These are phyloP conservation scores for Yueomyces sp. DNA, from an alignment of 805 yeast genomes.

Conservation along the genomic window DNA sequence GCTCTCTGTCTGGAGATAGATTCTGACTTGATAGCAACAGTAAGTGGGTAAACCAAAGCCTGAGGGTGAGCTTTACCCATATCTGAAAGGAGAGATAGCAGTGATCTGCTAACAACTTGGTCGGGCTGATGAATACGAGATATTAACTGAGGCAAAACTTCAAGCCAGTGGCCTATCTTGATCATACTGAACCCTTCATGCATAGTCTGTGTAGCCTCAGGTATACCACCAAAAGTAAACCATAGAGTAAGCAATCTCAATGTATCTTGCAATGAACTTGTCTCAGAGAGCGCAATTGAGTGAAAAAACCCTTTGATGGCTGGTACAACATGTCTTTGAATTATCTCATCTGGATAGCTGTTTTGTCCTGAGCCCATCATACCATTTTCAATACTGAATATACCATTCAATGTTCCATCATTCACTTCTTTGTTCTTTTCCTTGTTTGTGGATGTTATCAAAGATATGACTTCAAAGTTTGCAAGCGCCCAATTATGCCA, in stretches of 20 bases:
- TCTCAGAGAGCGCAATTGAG: constrained; percentile 74
- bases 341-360: constrained; percentile 35
- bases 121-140: constrained; percentile 95
- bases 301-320: constrained; percentile 94
- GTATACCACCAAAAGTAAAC: constrained; percentile 91
- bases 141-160: constrained; percentile 88
- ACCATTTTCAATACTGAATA: constrained; percentile 11
- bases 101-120: constrained; percentile 64
- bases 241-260: constrained; percentile 80
- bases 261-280: constrained; percentile 87
- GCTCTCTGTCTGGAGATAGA: constrained; percentile 82
- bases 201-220: constrained; percentile 84
- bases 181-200: constrained; percentile 83
- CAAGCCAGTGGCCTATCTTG: constrained; percentile 85
- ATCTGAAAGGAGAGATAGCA: constrained; percentile 70
- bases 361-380: constrained; percentile 15
- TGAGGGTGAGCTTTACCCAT: constrained; percentile 95
- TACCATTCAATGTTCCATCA: constrained; percentile 4
- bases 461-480: constrained; percentile 84
- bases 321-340: constrained; percentile 84
- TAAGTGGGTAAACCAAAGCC: constrained; percentile 86
- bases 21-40: constrained; percentile 92
- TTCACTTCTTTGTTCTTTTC: constrained; percentile 10
- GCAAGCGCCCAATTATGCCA: constrained; percentile 99
- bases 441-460: constrained; percentile 26